Conservation (phyloP, 768 basidiomycete genomes). For the Solioccasus polychromus region DNA sequence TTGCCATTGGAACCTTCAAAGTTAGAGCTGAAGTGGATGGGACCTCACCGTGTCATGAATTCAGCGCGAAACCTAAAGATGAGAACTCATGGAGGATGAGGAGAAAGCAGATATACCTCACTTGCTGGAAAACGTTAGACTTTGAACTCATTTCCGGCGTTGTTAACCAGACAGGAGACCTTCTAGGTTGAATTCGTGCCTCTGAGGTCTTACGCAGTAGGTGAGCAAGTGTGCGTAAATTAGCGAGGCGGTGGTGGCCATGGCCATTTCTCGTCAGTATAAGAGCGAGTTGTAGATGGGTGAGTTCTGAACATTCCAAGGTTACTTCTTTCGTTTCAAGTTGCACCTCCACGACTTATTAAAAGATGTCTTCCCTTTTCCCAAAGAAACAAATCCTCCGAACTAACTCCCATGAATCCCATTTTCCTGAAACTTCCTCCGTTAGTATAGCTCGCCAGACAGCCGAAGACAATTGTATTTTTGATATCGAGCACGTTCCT, state of each 20-base stretch:
- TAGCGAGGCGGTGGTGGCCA: background rate
- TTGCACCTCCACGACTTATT: constrained; percentile 2
- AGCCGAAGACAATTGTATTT: constrained; percentile 3
- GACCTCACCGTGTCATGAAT: background rate
- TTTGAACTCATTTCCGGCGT: constrained; percentile 10
- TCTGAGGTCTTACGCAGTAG: constrained; percentile 1
- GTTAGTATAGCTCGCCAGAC: constrained; percentile 1
- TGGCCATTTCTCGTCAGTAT: constrained; percentile 12
- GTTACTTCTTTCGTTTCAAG: constrained; percentile 5
- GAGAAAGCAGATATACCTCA: constrained; percentile 18
- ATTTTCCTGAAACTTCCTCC: constrained; percentile 1
- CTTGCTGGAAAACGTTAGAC: constrained; percentile 4
- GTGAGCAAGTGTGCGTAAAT: background rate
- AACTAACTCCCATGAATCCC: background rate
- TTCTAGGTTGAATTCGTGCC: background rate
- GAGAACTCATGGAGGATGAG: constrained; percentile 2
- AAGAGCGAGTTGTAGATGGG: constrained; percentile 12
- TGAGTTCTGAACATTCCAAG: too few species aligned
- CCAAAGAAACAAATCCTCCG: background rate
- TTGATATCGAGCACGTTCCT: constrained; percentile 35
- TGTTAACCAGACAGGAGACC: background rate
- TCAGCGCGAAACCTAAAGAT: constrained; percentile 5
- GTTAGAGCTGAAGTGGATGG: constrained; percentile 1
- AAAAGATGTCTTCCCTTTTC: constrained; percentile 11
- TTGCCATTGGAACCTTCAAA: constrained; percentile 12